phyloP scores from a whole-genome alignment of 2,329 filamentous ascomycete genomes.

The Podosphaera fusca region DNA sequence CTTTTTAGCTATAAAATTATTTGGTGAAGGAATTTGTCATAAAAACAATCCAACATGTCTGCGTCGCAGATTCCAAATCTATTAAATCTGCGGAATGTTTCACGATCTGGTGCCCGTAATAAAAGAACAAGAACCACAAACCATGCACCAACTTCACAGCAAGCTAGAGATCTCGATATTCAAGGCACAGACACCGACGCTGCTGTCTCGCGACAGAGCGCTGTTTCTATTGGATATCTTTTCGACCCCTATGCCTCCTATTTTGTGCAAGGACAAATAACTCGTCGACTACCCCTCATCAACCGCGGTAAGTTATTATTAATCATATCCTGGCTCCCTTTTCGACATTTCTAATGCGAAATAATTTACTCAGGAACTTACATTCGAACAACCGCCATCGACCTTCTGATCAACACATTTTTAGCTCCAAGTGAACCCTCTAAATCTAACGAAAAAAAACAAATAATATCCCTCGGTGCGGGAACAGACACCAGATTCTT shows the following conservation, averaged over 20 bases:
- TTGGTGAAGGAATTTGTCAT: neutral
- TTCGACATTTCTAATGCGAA: neutral
- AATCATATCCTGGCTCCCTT: neutral
- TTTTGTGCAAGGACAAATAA: conserved; percentile 35
- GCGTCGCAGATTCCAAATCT: conserved; percentile 61
- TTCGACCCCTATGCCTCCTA: conserved; percentile 53
- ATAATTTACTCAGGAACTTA: conserved; percentile 47
- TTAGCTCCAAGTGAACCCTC: conserved; percentile 20
- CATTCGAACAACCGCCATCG: conserved; percentile 63
- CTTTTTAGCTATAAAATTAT: no score
- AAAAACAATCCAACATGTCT: conserved; percentile 28
- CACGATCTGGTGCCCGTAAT: conserved; percentile 20
- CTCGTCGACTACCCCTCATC: conserved; percentile 66
- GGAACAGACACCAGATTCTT: conserved; percentile 84
- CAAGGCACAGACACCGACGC: conserved; percentile 86
- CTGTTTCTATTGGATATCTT: conserved; percentile 66
- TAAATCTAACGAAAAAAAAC: conserved; percentile 22
- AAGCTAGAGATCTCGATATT: conserved; percentile 46
- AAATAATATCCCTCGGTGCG: conserved; percentile 81
- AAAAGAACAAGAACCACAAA: conserved; percentile 7
- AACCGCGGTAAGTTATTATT: conserved; percentile 47
- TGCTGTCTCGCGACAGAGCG: conserved; percentile 68
- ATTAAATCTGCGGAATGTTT: conserved; percentile 27
- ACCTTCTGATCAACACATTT: conserved; percentile 53
- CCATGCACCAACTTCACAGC: conserved; percentile 12